phyloP scores from a whole-genome alignment of 2,329 filamentous ascomycete species.

The Didymella pinodella region DNA sequence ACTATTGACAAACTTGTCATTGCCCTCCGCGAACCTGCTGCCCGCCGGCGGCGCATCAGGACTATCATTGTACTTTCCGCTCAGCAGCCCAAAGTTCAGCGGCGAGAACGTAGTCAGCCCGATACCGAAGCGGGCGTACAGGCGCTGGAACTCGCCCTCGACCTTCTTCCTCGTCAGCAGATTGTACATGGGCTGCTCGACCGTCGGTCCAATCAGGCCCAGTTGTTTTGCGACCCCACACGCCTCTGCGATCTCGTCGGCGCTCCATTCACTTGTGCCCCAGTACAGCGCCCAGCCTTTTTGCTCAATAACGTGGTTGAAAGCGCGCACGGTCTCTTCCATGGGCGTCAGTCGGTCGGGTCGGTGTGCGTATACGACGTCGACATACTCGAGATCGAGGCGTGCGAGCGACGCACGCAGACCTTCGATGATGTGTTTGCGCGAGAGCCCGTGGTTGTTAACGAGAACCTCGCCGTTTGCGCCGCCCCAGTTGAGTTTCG shows the following conservation, averaged over 20 bases:
- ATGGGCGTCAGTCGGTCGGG: neutral
- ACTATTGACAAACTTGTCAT: constrained; percentile 63
- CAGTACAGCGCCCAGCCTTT: constrained; percentile 73
- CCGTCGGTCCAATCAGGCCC: constrained; percentile 63
- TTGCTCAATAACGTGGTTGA: constrained; percentile 73
- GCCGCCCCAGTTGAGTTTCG: constrained; percentile 64
- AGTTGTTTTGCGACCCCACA: constrained; percentile 66
- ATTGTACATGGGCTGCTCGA: constrained; percentile 65
- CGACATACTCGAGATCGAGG: constrained; percentile 68
- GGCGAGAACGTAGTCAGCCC: constrained; percentile 65
- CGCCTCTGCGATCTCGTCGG: constrained; percentile 67
- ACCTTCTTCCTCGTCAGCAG: constrained; percentile 65
- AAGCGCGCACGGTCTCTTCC: constrained; percentile 66
- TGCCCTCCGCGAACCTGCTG: constrained; percentile 65
- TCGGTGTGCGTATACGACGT: constrained; percentile 64
- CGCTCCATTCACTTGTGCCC: constrained; percentile 68
- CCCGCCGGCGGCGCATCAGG: constrained; percentile 63
- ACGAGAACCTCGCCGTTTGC: constrained; percentile 61
- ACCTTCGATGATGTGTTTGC: constrained; percentile 76
- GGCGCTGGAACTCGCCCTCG: constrained; percentile 64
- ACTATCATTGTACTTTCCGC: constrained; percentile 67
- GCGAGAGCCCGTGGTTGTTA: constrained; percentile 72
- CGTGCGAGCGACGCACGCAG: constrained; percentile 67
- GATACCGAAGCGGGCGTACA: constrained; percentile 63
- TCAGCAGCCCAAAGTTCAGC: constrained; percentile 64